Conservation (phyloP, 495 filamentous ascomycete genomes). For the Xylaria acuta region DNA sequence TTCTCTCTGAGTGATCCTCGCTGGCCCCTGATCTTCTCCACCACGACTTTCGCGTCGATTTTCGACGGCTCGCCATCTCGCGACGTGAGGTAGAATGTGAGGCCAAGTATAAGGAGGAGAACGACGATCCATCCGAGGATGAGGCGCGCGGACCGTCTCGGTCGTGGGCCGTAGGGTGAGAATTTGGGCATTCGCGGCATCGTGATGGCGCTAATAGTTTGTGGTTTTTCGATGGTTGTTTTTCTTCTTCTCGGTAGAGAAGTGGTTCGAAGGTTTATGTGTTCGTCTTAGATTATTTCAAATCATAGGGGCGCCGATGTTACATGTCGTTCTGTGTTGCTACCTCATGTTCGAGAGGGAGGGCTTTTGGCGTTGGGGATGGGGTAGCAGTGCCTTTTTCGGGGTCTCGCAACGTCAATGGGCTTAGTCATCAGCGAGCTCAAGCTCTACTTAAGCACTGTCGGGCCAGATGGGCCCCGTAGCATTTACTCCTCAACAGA, state of each 20-base stretch:
- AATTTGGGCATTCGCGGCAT: slow-evolving; percentile 28
- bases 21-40: slow-evolving; percentile 22
- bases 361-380: not conserved
- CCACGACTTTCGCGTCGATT: slow-evolving; percentile 25
- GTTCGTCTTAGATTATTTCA: not conserved
- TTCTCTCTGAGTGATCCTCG: slow-evolving; percentile 13
- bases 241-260: not conserved
- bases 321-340: not conserved
- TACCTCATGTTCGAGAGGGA: not conserved
- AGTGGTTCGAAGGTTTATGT: not conserved
- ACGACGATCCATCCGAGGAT: slow-evolving; percentile 38
- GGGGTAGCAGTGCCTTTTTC: not conserved
- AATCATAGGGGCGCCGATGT: not conserved
- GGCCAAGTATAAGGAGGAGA: slow-evolving; percentile 35
- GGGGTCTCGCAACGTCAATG: not conserved
- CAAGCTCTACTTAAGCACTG: not conserved
- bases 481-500: not conserved
- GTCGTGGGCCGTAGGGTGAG: slow-evolving; percentile 41
- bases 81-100: slow-evolving; percentile 37
- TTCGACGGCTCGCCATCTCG: slow-evolving; percentile 29
- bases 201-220: not conserved
- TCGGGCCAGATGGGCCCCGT: not conserved
- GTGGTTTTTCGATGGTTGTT: not conserved
- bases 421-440: not conserved
- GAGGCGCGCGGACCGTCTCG: slow-evolving; percentile 36